These are phyloP conservation scores for Tolypocladium guangdongense DNA, from an alignment of 2,329 filamentous ascomycete species.

Conservation along the genomic window DNA sequence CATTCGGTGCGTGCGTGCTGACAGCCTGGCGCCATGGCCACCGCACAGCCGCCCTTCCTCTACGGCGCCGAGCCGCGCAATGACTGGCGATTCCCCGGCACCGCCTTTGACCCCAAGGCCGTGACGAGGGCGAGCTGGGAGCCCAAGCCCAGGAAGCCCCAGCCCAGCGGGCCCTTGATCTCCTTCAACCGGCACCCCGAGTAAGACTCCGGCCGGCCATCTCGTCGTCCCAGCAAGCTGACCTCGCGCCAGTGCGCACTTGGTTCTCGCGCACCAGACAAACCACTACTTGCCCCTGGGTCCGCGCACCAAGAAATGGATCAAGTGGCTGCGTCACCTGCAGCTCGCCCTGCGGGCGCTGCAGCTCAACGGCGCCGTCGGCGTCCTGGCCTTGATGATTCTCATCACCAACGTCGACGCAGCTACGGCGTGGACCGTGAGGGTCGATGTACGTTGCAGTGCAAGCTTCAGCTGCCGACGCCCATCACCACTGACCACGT, in stretches of 20 bases:
- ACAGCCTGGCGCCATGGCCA: constrained; percentile 11
- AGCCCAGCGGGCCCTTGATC: constrained; percentile 65
- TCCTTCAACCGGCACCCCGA: constrained; percentile 82
- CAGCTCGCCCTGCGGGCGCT: constrained; percentile 60
- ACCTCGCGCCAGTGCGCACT: constrained; percentile 48
- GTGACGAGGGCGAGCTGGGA: constrained; percentile 70
- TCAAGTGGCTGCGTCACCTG: constrained; percentile 56
- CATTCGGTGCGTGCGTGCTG: neutral
- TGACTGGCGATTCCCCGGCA: constrained; percentile 42
- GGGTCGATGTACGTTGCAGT: constrained; percentile 53
- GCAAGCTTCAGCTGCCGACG: neutral
- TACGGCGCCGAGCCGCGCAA: constrained; percentile 47
- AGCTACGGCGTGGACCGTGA: constrained; percentile 62
- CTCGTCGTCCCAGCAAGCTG: neutral
- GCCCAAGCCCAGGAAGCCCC: constrained; percentile 48
- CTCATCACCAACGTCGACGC: constrained; percentile 58
- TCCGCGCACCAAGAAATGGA: constrained; percentile 54
- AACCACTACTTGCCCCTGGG: constrained; percentile 56
- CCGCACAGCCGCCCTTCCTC: constrained; percentile 50
- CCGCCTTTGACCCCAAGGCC: constrained; percentile 75
- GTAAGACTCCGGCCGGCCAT: constrained; percentile 34
- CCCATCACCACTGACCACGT: neutral
- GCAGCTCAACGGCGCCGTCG: constrained; percentile 58
- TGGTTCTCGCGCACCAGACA: constrained; percentile 51
- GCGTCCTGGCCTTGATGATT: constrained; percentile 65